Percentiles rank a stretch among this genome's conserved stretches.
These are phyloP conservation scores for Wickerhamomyces alni DNA, from an alignment of 805 yeast species.

Conservation along the genomic window DNA sequence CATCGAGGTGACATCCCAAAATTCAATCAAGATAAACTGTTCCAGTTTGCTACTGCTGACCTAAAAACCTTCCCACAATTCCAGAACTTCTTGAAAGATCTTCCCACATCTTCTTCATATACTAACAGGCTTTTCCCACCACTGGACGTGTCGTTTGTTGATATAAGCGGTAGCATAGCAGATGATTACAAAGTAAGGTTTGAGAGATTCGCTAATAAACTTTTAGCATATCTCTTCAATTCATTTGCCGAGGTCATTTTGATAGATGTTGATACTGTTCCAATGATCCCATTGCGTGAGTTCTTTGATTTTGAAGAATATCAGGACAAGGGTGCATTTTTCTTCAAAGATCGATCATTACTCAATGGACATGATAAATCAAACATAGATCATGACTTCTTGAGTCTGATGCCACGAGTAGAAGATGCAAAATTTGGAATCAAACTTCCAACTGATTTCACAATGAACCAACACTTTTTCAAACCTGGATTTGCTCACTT, in stretches of 20 bases:
- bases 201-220: constrained; percentile 35
- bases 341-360: constrained; percentile 35
- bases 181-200: constrained; percentile 10
- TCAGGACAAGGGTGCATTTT: constrained; percentile 29
- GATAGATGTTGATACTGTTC: constrained; percentile 49
- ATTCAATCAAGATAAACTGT: constrained; percentile 24
- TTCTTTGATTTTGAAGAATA: constrained; percentile 30
- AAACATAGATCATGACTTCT: not conserved
- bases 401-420: constrained; percentile 8
- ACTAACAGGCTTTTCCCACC: constrained; percentile 13
- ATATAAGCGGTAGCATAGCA: constrained; percentile 3
- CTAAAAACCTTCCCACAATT: not conserved
- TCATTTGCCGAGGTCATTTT: constrained; percentile 44
- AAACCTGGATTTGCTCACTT: constrained; percentile 8
- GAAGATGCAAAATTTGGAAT: not conserved
- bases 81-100: not conserved
- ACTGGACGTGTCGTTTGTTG: constrained; percentile 25
- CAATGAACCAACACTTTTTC: constrained; percentile 11
- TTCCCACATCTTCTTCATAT: constrained; percentile 7
- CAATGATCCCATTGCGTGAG: constrained; percentile 31
- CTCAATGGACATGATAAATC: not conserved
- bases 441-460: not conserved
- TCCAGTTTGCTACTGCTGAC: constrained; percentile 1
- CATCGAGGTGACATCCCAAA: constrained; percentile 24
- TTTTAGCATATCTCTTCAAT: constrained; percentile 50